A percentile compares a stretch with the other conserved stretches of the same genome.
Conservation (phyloP, 2,329 filamentous ascomycete genomes). For the Alternaria sp. region DNA sequence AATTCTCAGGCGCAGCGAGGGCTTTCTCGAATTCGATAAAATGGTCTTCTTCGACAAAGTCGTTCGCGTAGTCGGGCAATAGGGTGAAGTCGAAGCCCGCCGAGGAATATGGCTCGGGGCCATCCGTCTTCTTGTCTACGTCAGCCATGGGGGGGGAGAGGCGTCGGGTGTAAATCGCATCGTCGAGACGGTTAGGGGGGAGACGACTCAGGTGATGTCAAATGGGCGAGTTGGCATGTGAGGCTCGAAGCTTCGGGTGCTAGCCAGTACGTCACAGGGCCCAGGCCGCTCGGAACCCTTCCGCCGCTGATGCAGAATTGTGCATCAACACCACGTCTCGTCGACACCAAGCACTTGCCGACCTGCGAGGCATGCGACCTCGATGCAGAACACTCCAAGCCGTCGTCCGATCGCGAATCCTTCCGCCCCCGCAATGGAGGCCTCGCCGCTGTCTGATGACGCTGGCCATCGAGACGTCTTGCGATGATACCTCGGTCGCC, state of each 20-base stretch:
- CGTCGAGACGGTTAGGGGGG: conserved; percentile 5
- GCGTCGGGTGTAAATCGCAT: conserved; percentile 18
- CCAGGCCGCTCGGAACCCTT: conserved; percentile 8
- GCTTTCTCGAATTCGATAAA: conserved; percentile 81
- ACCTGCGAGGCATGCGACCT: conserved; percentile 26
- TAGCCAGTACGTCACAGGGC: conserved; percentile 12
- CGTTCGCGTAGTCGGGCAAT: conserved; percentile 79
- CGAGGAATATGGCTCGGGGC: conserved; percentile 65
- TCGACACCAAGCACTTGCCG: not conserved
- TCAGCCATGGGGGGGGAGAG: conserved; percentile 49
- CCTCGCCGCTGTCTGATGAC: conserved; percentile 47
- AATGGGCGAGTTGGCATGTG: conserved; percentile 7
- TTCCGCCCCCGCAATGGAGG: conserved; percentile 7
- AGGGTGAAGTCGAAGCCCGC: conserved; percentile 71
- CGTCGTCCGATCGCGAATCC: conserved; percentile 7
- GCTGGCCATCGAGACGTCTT: conserved; percentile 82
- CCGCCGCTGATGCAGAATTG: conserved; percentile 2
- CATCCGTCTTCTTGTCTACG: conserved; percentile 55
- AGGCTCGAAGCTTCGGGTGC: conserved; percentile 10
- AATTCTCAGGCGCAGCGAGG: conserved; percentile 78
- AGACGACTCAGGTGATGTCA: not conserved
- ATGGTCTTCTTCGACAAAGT: conserved; percentile 77
- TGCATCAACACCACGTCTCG: not conserved
- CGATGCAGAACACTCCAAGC: conserved; percentile 16
- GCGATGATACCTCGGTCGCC: conserved; percentile 92